Base-by-base conservation (phyloP, 2,329 filamentous ascomycete genomes). In the Dothideomycetidae sp. region DNA sequence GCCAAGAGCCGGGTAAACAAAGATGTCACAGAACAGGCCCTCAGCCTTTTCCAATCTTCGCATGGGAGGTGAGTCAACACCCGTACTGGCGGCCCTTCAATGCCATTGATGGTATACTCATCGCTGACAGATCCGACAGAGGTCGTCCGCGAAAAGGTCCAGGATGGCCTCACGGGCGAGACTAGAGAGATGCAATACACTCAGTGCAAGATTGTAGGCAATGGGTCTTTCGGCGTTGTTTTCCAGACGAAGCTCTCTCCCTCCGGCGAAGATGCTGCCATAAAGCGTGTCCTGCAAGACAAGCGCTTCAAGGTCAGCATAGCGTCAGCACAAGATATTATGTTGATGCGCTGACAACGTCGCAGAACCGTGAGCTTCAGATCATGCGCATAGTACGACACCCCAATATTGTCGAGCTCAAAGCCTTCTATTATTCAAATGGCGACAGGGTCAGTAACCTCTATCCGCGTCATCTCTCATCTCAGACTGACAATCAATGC, bases 301-400 rank as follows among this genome's bases (percentile, higher is more conserved):
- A 98, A 98, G 71, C 78, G 90, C 57, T 98, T 98, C 78, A 98
- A 98, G 82, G 90, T 93, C 29, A 21, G 35, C 11, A 13, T 31
- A 21, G 17, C 15, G 31, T 29, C 17, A 29, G 15, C n/a, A 36
- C 5, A 31, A 14, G 7, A 21, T 4, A n/a, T 10, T 28, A 7
- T 19, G 16, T 3, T 7, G 15, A n/a, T 11, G 11, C 31, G 44
- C 50, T 61, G 45, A 62, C 52, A 37, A 23, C 29, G 37, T 10
- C 31, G 33, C 58, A 98, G 90, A 98, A 98, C 59, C 85, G 90
- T 63, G 90, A 98, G 61, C 73, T 98, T 50, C 90, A 98, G 62
- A 98, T 98, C 59, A 98, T 98, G 90, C 81, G 90, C 57, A 98
- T 98, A 57, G 90, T 98, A 54, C 78, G 88, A 56, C 90, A 98